Base-by-base conservation (phyloP, 2,329 filamentous ascomycete genomes). In the Pseudonectria foliicola region DNA sequence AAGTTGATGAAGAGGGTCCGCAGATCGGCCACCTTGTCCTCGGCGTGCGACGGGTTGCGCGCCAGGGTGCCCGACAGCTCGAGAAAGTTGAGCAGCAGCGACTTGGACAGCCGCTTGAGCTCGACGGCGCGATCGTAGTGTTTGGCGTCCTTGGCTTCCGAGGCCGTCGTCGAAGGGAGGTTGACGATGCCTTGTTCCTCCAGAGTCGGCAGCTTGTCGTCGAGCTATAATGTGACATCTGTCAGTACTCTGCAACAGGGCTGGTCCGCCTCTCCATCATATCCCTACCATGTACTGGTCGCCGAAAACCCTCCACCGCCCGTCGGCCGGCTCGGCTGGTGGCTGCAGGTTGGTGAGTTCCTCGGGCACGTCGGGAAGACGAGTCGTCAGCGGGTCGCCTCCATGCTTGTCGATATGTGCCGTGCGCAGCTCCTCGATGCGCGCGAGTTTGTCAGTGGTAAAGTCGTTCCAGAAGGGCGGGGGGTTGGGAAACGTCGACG, bases 391-490 rank as follows among this genome's bases (percentile, higher is more conserved):
- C 13, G 53, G 43, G 25, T 52, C 43, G 29, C 40, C 31, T 45
- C 38, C 52, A 40, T 56, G 41, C 10, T 54, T 50, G 10, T 59
- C 56, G 21, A 61, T 55, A 38, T 65, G 56, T 2, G 62, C 49
- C 29, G 58, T 57, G 33, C 63, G 66, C 11, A 75, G 48, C 14
- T 63, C 57, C 6, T 64, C 59, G 35, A 73, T 61, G 4, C 76
- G 77, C 11, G 75, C 63, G 34, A 85, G 53, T 54, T 90, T 93
- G 18, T 82, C 77, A 3, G 77, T 60, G 0, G 86, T 95, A 62
- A 96, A 96, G 57, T 85, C 73, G 48, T 82, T 81, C 80, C 85
- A 96, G 64, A 95, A 94, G 1, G 82, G 80, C 16, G 92, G 92
- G 16, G 92, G 92, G 34, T 83, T 77, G 15, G 92, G 90, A 57